These are phyloP conservation scores for Citropsis articulata DNA, from an alignment of 345 rosid genomes.

Conservation along the genomic window DNA sequence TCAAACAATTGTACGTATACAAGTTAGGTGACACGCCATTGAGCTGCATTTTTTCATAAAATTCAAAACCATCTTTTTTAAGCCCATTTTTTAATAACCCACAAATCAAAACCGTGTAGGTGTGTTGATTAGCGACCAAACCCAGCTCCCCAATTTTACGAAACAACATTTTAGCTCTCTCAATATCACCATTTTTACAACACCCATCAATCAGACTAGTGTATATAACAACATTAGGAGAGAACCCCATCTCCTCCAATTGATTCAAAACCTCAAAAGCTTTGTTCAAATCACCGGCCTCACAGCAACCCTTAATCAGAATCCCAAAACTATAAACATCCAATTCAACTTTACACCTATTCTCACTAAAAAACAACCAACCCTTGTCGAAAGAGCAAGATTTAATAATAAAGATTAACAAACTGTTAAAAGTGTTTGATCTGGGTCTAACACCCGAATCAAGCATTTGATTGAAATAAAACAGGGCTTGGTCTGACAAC, in stretches of 20 bases:
- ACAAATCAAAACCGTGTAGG: conserved; percentile 67
- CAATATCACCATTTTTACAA: conserved; percentile 61
- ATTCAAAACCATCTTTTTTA: conserved; percentile 49
- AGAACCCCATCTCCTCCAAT: conserved; percentile 46
- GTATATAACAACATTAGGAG: conserved; percentile 61
- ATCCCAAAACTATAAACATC: conserved; percentile 74
- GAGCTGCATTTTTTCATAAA: conserved; percentile 58
- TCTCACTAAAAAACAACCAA: conserved; percentile 41
- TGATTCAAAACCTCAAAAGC: conserved; percentile 44
- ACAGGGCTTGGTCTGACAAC: conserved; percentile 37
- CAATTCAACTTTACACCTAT: conserved; percentile 27
- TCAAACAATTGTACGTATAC: conserved; percentile 61
- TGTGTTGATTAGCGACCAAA: conserved; percentile 62
- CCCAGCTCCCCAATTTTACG: conserved; percentile 47
- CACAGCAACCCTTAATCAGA: conserved; percentile 68
- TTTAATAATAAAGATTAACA: conserved; percentile 38
- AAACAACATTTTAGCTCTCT: conserved; percentile 54
- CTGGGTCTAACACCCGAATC: conserved; percentile 39
- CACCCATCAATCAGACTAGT: conserved; percentile 82
- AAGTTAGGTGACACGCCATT: conserved; percentile 54
- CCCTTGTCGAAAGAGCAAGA: conserved; percentile 39
- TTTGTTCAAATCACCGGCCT: conserved; percentile 44
- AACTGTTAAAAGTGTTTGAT: conserved; percentile 43
- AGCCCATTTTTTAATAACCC: conserved; percentile 67
- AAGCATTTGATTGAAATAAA: conserved; percentile 48